Evolutionary conservation across 495 filamentous ascomycete genomes (phyloP).

Genomic region (Talaromyces thailandensis): DNA sequence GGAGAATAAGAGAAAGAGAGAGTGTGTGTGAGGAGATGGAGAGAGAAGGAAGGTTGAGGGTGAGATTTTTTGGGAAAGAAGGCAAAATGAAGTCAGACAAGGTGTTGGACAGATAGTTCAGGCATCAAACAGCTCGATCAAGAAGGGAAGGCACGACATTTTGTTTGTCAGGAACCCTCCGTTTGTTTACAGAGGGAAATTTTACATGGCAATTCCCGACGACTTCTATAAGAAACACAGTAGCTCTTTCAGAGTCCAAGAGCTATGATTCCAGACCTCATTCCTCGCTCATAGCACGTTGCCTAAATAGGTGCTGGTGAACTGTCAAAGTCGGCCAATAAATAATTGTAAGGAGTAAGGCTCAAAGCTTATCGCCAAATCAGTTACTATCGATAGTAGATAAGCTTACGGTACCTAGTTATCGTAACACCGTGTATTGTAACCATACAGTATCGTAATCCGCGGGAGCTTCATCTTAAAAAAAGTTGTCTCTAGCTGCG

Average conservation of each 20-base stretch:
- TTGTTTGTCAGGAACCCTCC: background rate
- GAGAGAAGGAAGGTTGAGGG: background rate
- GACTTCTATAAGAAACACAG: background rate
- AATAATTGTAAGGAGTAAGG: too few species aligned
- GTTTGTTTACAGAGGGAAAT: background rate
- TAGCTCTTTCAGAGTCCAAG: background rate
- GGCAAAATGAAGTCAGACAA: background rate
- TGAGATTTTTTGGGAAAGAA: background rate
- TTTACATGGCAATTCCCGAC: background rate
- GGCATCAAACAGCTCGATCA: background rate
- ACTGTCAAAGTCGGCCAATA: too few species aligned
- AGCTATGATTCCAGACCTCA: background rate
- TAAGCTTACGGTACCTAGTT: too few species aligned
- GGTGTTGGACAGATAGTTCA: background rate
- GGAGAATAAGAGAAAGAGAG: background rate
- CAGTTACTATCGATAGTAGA: too few species aligned
- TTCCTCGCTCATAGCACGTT: background rate
- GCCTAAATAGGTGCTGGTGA: background rate
- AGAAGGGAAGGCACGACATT: background rate
- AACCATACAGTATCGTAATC: background rate
- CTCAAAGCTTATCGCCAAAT: too few species aligned
- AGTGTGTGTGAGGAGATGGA: background rate
- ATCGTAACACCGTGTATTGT: too few species aligned
- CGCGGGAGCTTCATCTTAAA: background rate
- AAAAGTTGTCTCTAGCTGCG: background rate